A percentile compares a stretch with the other conserved stretches of the same genome.
Evolutionary conservation across 2,329 filamentous ascomycete species (phyloP).

Genomic region (Cladosporium oxysporum): DNA sequence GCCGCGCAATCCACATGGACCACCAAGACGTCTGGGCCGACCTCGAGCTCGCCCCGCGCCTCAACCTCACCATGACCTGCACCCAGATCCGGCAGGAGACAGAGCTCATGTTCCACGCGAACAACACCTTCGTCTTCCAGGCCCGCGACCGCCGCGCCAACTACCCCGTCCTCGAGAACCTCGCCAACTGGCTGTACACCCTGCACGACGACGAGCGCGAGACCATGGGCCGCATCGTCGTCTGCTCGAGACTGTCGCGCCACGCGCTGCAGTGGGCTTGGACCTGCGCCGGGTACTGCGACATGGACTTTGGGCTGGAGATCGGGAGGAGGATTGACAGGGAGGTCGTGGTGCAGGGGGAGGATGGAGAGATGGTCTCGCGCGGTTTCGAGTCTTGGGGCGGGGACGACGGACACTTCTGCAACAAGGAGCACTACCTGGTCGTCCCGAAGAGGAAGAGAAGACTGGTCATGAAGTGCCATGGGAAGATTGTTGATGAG

Average conservation of each 20-base stretch:
- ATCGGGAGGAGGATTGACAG: neutral
- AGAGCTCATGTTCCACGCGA: neutral
- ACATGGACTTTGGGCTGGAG: conserved; percentile 8
- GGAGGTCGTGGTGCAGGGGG: neutral
- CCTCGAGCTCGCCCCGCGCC: conserved; percentile 18
- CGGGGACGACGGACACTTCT: neutral
- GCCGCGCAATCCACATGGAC: conserved; percentile 3
- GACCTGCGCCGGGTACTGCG: neutral
- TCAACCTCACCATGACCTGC: conserved; percentile 29
- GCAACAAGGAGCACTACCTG: neutral
- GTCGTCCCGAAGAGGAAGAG: neutral
- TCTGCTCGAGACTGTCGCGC: neutral
- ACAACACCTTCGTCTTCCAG: conserved; percentile 11
- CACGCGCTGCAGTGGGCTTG: neutral
- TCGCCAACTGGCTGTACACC: conserved; percentile 6
- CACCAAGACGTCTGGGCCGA: neutral
- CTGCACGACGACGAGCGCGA: neutral
- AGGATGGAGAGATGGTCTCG: neutral
- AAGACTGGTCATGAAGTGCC: neutral
- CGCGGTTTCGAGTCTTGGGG: neutral
- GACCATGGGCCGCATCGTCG: neutral
- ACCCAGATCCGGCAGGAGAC: conserved; percentile 32
- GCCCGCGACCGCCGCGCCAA: neutral
- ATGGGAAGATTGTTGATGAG: neutral
- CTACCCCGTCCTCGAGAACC: neutral